These are phyloP conservation scores for Trichothecium sympodiale DNA, from an alignment of 2,329 filamentous ascomycete genomes.

Conservation along the genomic window DNA sequence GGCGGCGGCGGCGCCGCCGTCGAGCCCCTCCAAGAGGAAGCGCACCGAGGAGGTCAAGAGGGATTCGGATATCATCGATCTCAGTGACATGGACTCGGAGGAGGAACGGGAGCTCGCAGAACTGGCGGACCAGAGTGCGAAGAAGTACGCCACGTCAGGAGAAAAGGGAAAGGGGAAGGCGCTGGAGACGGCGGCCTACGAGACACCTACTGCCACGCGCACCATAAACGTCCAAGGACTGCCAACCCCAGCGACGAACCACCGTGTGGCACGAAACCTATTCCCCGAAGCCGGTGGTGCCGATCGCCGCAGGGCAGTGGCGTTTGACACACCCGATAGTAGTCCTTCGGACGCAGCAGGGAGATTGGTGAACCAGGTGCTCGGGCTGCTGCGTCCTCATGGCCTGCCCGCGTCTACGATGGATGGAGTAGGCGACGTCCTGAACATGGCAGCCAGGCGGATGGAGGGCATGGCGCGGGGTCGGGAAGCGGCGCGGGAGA, in stretches of 20 bases:
- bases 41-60: constrained; percentile 10
- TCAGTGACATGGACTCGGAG: constrained; percentile 25
- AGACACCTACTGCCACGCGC: constrained; percentile 15
- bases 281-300: constrained; percentile 15
- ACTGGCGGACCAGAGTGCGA: constrained; percentile 23
- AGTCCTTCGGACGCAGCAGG: constrained; percentile 6
- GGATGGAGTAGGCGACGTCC: constrained; percentile 26
- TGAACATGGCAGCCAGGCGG: constrained; percentile 45
- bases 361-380: constrained; percentile 34
- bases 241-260: constrained; percentile 18
- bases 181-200: constrained; percentile 7
- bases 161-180: constrained; percentile 3
- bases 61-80: constrained; percentile 16
- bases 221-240: constrained; percentile 12
- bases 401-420: constrained; percentile 25
- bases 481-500: constrained; percentile 53
- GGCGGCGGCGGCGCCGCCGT: constrained; percentile 9
- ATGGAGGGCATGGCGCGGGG: constrained; percentile 52
- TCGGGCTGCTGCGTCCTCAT: constrained; percentile 34
- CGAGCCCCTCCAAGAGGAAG: constrained; percentile 17
- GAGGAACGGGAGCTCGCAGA: constrained; percentile 24
- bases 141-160: constrained; percentile 8
- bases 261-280: constrained; percentile 19
- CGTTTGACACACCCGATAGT: constrained; percentile 14
- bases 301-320: constrained; percentile 21